Conservation (phyloP, 2,329 filamentous ascomycete species). For the Scleromitrula shiraiana region DNA sequence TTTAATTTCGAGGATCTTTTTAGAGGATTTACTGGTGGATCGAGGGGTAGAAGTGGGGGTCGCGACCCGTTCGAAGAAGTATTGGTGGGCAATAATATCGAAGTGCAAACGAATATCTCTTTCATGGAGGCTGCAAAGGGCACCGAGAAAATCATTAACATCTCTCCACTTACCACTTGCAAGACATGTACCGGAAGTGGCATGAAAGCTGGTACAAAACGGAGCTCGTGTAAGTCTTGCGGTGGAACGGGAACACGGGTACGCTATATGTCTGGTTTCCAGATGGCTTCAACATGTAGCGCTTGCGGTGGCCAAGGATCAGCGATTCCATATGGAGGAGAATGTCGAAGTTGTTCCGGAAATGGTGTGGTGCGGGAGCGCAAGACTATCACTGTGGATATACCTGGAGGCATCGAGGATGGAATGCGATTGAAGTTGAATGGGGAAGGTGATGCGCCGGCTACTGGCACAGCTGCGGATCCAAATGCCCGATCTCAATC, state of each 20-base stretch:
- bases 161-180: constrained; percentile 75
- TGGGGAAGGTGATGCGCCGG: constrained; percentile 79
- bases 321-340: constrained; percentile 67
- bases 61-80: constrained; percentile 70
- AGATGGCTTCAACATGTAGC: constrained; percentile 86
- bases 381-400: constrained; percentile 80
- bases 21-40: constrained; percentile 57
- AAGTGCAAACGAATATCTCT: constrained; percentile 84
- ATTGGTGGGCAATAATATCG: constrained; percentile 90
- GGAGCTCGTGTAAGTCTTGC: constrained; percentile 68
- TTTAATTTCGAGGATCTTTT: constrained; percentile 98
- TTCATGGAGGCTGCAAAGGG: constrained; percentile 97
- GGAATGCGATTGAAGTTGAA: constrained; percentile 84
- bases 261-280: constrained; percentile 87
- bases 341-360: constrained; percentile 73
- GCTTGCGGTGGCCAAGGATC: constrained; percentile 73
- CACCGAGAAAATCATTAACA: constrained; percentile 75
- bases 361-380: constrained; percentile 77
- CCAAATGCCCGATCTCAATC: constrained; percentile 57
- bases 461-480: constrained; percentile 61
- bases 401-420: constrained; percentile 92
- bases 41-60: constrained; percentile 39
- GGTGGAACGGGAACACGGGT: constrained; percentile 80
- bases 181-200: constrained; percentile 77
- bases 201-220: constrained; percentile 70